These are phyloP conservation scores for Coniella vitis DNA, from an alignment of 2,329 filamentous ascomycete species.

Conservation along the genomic window DNA sequence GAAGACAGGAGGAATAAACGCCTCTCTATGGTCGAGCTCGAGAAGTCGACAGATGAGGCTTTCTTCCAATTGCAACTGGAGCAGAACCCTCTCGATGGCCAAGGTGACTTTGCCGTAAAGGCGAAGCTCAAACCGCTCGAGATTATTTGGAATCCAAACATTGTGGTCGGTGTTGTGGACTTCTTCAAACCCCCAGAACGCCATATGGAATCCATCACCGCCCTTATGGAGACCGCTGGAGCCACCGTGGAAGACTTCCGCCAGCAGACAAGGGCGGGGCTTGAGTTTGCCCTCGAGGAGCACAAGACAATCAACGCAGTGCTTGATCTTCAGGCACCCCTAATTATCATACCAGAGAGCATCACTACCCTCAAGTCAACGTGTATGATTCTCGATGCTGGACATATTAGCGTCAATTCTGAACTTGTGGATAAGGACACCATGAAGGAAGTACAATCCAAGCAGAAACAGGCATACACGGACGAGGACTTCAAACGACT, in stretches of 20 bases:
- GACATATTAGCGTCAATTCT: slow-evolving; percentile 90
- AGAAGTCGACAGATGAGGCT: slow-evolving; percentile 49
- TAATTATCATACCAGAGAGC: slow-evolving; percentile 94
- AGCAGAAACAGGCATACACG: slow-evolving; percentile 80
- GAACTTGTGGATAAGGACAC: slow-evolving; percentile 90
- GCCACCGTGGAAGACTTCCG: slow-evolving; percentile 92
- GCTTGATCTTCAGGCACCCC: slow-evolving; percentile 86
- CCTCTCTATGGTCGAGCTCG: slow-evolving; percentile 48
- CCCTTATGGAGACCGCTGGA: slow-evolving; percentile 90
- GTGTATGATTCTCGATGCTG: slow-evolving; percentile 91
- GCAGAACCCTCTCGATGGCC: slow-evolving; percentile 87
- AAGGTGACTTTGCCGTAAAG: slow-evolving; percentile 83
- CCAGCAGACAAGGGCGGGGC: slow-evolving; percentile 88
- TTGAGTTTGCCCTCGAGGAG: slow-evolving; percentile 94
- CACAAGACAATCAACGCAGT: slow-evolving; percentile 98
- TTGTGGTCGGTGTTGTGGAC: slow-evolving; percentile 81
- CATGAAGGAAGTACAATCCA: slow-evolving; percentile 81
- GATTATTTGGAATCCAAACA: slow-evolving; percentile 94
- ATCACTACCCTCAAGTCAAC: slow-evolving; percentile 75
- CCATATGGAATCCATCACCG: slow-evolving; percentile 97
- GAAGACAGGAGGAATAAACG: slow-evolving; percentile 38
- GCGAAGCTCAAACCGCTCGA: slow-evolving; percentile 93
- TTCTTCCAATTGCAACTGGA: slow-evolving; percentile 93
- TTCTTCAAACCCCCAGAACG: slow-evolving; percentile 96
- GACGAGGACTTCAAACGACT: slow-evolving; percentile 83